Percentiles rank a stretch among this genome's conserved stretches.
Evolutionary conservation across 73 alveolate species (phyloP).

Genomic region (Blepharisma japonicum): DNA sequence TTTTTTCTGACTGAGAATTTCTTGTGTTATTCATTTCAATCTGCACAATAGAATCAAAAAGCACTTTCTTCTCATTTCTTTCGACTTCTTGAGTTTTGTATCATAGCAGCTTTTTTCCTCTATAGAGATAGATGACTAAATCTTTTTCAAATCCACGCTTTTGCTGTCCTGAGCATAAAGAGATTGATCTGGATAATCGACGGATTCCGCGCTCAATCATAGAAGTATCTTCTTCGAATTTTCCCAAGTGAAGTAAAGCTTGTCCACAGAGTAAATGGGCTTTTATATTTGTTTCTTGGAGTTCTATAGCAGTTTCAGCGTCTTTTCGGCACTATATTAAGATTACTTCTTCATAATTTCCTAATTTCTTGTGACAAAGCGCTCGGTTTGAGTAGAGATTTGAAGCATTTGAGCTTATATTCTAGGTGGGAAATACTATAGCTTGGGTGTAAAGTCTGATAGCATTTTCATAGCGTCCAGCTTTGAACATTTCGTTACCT

Average conservation of each 20-base stretch:
- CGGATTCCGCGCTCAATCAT: neutral
- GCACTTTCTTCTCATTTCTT: neutral
- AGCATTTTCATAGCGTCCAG: neutral
- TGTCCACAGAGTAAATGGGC: constrained; percentile 24
- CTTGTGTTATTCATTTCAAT: neutral
- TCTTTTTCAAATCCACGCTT: constrained; percentile 14
- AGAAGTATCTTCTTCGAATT: neutral
- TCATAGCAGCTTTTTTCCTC: constrained; percentile 23
- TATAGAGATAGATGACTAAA: neutral
- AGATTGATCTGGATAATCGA: neutral
- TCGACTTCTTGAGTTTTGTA: neutral
- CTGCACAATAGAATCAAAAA: neutral
- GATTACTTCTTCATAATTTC: neutral
- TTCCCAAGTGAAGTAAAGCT: constrained; percentile 2
- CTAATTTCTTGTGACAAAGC: neutral
- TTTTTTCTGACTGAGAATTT: neutral
- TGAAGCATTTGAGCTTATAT: neutral
- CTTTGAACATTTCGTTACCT: constrained; percentile 19
- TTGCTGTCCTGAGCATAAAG: constrained; percentile 8
- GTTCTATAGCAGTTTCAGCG: neutral
- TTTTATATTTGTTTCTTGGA: constrained; percentile 1
- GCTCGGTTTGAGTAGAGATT: constrained; percentile 14
- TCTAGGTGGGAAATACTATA: neutral
- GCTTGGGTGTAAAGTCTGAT: constrained; percentile 7
- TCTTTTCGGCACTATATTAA: constrained; percentile 21